Percentiles rank a stretch among this genome's conserved stretches.
Conservation (phyloP, 208 protist species). For the Leishmania guyanensis region DNA sequence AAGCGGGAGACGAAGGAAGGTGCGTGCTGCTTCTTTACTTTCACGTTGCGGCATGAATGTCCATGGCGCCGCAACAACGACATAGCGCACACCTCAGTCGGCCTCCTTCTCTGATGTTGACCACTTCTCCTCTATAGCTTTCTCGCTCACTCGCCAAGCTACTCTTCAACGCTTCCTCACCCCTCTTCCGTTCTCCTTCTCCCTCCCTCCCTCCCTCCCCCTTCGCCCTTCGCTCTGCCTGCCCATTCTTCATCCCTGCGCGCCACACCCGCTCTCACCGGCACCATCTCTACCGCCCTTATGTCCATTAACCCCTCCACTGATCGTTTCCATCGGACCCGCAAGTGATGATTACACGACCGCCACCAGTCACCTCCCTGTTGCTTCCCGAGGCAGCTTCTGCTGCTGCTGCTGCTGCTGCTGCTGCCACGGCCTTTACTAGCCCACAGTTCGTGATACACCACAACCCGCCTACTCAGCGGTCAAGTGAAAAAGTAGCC, state of each 20-base stretch:
- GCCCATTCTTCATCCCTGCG: not conserved
- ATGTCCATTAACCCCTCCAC: not conserved
- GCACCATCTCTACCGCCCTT: not conserved
- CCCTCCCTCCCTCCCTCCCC: not conserved
- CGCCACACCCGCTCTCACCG: not conserved
- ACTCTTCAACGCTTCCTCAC: not conserved
- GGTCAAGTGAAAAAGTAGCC: not conserved
- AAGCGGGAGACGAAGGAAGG: not conserved
- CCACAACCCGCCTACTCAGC: not conserved
- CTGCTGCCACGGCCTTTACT: not conserved
- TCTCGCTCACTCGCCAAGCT: not conserved
- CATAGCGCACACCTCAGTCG: not conserved
- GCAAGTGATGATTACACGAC: not conserved
- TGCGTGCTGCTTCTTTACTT: not conserved
- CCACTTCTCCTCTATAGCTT: not conserved
- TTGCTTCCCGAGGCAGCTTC: too few relatives aligned
- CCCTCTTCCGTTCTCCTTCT: not conserved
- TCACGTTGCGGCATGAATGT: not conserved
- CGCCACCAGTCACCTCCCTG: too few relatives aligned
- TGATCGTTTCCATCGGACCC: not conserved
- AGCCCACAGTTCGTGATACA: not conserved
- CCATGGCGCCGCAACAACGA: not conserved
- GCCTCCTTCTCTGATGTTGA: not conserved
- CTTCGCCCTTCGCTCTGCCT: not conserved
- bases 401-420: not conserved